phyloP scores from a whole-genome alignment of 2,329 filamentous ascomycete genomes.

The Purpureocillium takamizusanense region DNA sequence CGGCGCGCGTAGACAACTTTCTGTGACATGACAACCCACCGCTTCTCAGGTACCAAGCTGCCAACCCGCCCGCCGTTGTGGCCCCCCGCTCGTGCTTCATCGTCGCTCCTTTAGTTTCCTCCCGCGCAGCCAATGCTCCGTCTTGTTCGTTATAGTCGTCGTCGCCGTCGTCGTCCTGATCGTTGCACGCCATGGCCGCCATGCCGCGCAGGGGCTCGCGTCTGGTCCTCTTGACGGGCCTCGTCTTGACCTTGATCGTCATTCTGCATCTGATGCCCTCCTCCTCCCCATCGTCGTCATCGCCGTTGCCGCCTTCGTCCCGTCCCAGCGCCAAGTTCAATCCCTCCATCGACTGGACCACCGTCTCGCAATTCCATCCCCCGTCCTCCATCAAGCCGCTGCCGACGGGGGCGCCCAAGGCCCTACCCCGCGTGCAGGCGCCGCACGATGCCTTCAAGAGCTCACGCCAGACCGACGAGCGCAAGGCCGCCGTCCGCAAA shows the following conservation, averaged over 20 bases:
- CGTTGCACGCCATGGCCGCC: slow-evolving; percentile 8
- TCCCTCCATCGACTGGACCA: slow-evolving; percentile 21
- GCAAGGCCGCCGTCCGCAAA: slow-evolving; percentile 28
- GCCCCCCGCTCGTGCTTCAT: too few species aligned
- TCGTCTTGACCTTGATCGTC: slow-evolving; percentile 11
- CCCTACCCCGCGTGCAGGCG: slow-evolving; percentile 22
- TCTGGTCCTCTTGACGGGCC: slow-evolving; percentile 11
- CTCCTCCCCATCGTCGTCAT: background rate
- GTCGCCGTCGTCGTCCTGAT: background rate
- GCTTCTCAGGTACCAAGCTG: too few species aligned
- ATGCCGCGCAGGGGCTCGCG: slow-evolving; percentile 14
- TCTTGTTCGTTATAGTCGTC: slow-evolving; percentile 1
- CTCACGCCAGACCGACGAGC: slow-evolving; percentile 11
- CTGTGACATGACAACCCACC: too few species aligned
- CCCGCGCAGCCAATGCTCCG: slow-evolving; percentile 5
- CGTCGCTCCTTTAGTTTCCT: too few species aligned
- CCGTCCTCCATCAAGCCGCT: slow-evolving; percentile 20
- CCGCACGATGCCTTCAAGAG: slow-evolving; percentile 11
- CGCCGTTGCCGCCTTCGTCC: slow-evolving; percentile 1
- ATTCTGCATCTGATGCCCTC: slow-evolving; percentile 12
- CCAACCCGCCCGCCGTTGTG: too few species aligned
- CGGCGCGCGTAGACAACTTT: too few species aligned
- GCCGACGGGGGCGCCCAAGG: slow-evolving; percentile 14
- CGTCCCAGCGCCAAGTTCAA: slow-evolving; percentile 9
- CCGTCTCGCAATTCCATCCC: slow-evolving; percentile 15